Base-by-base conservation (phyloP, 2,329 filamentous ascomycete genomes). In the Talaromyces sp. region DNA sequence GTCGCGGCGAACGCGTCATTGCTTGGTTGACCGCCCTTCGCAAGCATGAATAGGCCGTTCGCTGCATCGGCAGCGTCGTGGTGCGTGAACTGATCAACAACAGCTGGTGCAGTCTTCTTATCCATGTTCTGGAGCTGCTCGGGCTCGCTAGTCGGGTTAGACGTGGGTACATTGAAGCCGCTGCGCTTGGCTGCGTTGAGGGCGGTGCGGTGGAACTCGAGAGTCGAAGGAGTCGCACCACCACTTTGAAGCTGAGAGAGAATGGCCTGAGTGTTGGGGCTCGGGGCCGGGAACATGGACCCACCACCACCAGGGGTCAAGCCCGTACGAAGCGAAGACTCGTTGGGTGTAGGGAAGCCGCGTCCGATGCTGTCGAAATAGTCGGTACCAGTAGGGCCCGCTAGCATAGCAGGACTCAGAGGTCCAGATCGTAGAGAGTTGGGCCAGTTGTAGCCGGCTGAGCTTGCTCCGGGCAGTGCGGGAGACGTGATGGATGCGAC, bases 391-490 rank as follows among this genome's bases (percentile, higher is more conserved):
- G 86, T 83, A 47, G 87, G 95, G 27, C 93, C 95, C 56, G 93
- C 92, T 64, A 99, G 88, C 93, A 99, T 98, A 68, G 94, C 95
- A 81, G 95, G 95, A 78, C 95, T 98, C 70, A 99, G 80, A 48
- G 95, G 95, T 71, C 95, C 95, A 67, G 93, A 93, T 69, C 95
- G 89, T 73, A 99, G 82, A 54, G 93, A 97, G 71, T 93, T 89
- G 69, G 87, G 86, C 93, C 93, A 97, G 78, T 90, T 88, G 74
- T 90, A 91, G 31, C 78, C 78, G 41, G 87, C 90, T 63, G 87
- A 87, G 68, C 87, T 91, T 72, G 86, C 86, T 68, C 90, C 92
- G 56, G 96, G 85, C 24, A 92, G 88, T 54, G 92, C 92, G 7
- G 95, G 94, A 56, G 95, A 98, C 27, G 95, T 96, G 72, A 99